Percentiles rank a stretch among this genome's conserved stretches.
Conservation (phyloP, 208 protist genomes). For the Leishmania tropica region DNA sequence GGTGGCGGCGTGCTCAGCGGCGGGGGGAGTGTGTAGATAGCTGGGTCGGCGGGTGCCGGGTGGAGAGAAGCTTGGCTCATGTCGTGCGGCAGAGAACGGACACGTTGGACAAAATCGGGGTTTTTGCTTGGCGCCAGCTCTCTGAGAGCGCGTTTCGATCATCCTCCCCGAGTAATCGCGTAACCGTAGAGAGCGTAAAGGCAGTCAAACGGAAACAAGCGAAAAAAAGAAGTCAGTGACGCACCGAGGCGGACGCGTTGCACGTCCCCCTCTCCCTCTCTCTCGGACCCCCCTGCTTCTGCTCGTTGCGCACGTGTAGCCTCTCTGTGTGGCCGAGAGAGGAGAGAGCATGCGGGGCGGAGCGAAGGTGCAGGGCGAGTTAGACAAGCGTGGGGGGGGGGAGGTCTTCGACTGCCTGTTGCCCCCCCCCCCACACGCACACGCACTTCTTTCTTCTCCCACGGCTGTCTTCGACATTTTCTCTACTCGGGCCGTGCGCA, state of each 20-base stretch:
- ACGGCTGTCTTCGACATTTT: neutral
- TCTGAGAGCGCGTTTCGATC: neutral
- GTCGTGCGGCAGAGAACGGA: neutral
- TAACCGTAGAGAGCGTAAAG: neutral
- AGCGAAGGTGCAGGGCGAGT: neutral
- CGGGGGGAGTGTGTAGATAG: no score
- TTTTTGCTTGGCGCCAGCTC: neutral
- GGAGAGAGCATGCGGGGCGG: neutral
- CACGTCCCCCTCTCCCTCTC: neutral
- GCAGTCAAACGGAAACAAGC: neutral
- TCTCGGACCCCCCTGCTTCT: neutral
- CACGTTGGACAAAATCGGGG: neutral
- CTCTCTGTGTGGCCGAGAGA: neutral
- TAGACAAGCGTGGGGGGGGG: neutral
- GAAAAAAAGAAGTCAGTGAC: neutral
- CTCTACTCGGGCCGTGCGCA: no score
- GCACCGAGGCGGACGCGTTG: neutral
- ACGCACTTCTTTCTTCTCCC: neutral
- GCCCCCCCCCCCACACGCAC: no score
- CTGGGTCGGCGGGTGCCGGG: neutral
- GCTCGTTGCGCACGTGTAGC: no score
- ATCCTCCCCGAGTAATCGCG: neutral
- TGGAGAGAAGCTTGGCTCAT: neutral
- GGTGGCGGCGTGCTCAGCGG: no score
- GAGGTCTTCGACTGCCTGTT: neutral